These are phyloP conservation scores for Ophiognomonia clavigignenti-juglandacearum DNA, from an alignment of 2,329 filamentous ascomycete species.

Conservation along the genomic window DNA sequence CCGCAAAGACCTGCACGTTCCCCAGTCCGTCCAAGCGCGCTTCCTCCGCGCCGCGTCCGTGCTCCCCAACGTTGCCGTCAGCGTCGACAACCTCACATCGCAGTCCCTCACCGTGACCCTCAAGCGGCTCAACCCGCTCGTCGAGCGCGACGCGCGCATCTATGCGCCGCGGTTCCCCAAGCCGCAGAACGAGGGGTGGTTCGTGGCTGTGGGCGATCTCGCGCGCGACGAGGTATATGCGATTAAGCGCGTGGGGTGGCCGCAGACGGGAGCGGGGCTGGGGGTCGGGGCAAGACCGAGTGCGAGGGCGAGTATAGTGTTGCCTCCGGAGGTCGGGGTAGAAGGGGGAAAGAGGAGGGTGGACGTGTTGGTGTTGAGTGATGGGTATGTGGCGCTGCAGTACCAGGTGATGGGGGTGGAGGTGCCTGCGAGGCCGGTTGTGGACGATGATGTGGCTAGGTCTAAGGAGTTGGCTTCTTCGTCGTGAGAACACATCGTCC, in stretches of 20 bases:
- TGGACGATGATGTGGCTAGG: conserved; percentile 42
- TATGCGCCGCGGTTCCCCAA: conserved; percentile 91
- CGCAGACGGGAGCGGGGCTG: conserved; percentile 23
- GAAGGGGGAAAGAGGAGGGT: conserved; percentile 51
- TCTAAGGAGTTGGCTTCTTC: conserved; percentile 30
- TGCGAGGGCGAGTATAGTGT: conserved; percentile 53
- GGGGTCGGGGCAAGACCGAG: conserved; percentile 41
- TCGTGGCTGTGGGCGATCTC: conserved; percentile 69
- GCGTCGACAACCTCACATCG: conserved; percentile 56
- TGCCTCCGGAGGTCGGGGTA: conserved; percentile 47
- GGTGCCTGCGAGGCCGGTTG: conserved; percentile 44
- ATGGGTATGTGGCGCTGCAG: conserved; percentile 77
- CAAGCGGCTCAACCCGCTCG: conserved; percentile 60
- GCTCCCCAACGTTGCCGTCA: conserved; percentile 66
- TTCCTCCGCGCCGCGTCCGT: conserved; percentile 57
- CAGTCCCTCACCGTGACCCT: conserved; percentile 60
- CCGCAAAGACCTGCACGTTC: conserved; percentile 47
- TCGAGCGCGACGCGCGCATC: conserved; percentile 65
- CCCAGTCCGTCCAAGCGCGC: conserved; percentile 34
- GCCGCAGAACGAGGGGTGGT: conserved; percentile 90
- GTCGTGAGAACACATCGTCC: background rate
- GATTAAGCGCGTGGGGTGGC: conserved; percentile 81
- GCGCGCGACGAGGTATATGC: conserved; percentile 73
- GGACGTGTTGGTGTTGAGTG: conserved; percentile 75
- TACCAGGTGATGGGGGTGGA: conserved; percentile 44